These are phyloP conservation scores for Umbelopsis sp. DNA, from an alignment of 192 early-diverging fungal species.

Conservation along the genomic window DNA sequence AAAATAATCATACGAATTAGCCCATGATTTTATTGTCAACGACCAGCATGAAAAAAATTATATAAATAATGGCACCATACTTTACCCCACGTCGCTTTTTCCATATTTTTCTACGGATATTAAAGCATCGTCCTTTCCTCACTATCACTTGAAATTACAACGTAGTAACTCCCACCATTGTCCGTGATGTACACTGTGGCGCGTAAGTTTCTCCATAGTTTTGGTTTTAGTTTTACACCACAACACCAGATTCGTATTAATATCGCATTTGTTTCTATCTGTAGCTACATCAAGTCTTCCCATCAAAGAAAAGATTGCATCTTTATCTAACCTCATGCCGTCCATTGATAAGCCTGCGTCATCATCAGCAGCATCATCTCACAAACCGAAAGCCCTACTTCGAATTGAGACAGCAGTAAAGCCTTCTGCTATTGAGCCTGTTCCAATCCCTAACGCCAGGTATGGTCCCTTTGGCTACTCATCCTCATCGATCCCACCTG, in stretches of 20 bases:
- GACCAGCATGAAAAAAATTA: not conserved
- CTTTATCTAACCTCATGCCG: constrained; percentile 1
- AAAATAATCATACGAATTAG: too few species aligned
- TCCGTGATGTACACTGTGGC: constrained; percentile 12
- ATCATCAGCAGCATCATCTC: not conserved
- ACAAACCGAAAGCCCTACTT: not conserved
- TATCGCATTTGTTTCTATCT: not conserved
- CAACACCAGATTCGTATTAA: not conserved
- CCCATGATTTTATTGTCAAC: too few species aligned
- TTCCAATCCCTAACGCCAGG: not conserved
- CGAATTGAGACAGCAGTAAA: not conserved
- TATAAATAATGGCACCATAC: not conserved
- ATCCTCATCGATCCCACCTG: not conserved
- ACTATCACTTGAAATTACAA: not conserved
- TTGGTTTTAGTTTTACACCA: not conserved
- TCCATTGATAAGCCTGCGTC: not conserved
- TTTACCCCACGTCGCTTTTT: not conserved
- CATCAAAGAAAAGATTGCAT: not conserved
- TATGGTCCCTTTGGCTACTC: not conserved
- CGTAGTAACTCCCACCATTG: not conserved
- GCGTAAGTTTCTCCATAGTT: constrained; percentile 5
- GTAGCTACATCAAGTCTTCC: not conserved
- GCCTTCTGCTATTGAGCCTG: not conserved
- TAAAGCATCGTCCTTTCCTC: not conserved
- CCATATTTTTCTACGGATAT: not conserved